phyloP scores from a whole-genome alignment of 2,329 filamentous ascomycete species.

The Fusarium tupiense region DNA sequence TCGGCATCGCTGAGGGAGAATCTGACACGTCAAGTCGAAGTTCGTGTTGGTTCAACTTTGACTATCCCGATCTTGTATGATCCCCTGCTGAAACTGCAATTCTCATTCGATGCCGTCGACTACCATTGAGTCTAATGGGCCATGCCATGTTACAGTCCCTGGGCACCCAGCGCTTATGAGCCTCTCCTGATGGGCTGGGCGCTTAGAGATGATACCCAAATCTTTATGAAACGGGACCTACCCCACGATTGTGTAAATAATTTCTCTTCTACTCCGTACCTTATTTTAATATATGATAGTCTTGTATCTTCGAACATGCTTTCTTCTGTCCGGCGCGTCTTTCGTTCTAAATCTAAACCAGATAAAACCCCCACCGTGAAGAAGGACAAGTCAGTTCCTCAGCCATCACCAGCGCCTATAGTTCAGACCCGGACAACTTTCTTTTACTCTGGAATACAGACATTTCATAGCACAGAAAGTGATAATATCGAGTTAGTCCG shows the following conservation, averaged over 20 bases:
- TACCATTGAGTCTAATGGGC: not conserved
- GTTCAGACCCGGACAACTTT: not conserved
- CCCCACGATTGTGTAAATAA: too few relatives aligned
- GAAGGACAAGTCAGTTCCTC: too few relatives aligned
- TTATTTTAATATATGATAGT: too few relatives aligned
- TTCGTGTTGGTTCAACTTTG: not conserved
- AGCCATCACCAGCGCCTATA: not conserved
- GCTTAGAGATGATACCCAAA: slow-evolving; percentile 5
- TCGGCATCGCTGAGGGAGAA: not conserved
- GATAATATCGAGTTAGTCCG: slow-evolving; percentile 2
- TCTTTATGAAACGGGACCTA: not conserved
- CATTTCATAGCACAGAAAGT: not conserved
- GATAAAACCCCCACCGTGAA: not conserved
- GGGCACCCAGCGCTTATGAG: not conserved
- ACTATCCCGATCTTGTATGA: not conserved
- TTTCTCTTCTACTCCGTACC: too few relatives aligned
- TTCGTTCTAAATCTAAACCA: slow-evolving; percentile 1
- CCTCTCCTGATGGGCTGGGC: not conserved
- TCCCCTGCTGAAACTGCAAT: not conserved
- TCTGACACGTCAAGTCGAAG: not conserved
- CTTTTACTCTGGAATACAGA: slow-evolving; percentile 10
- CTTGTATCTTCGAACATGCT: not conserved
- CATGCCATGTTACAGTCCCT: not conserved
- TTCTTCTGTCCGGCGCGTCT: not conserved
- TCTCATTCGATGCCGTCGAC: not conserved